Evolutionary conservation across 1,284 basidiomycete species (phyloP), one percentile per base, ranked within the genome.

Genomic region (Ustilago cynodontis): DNA sequence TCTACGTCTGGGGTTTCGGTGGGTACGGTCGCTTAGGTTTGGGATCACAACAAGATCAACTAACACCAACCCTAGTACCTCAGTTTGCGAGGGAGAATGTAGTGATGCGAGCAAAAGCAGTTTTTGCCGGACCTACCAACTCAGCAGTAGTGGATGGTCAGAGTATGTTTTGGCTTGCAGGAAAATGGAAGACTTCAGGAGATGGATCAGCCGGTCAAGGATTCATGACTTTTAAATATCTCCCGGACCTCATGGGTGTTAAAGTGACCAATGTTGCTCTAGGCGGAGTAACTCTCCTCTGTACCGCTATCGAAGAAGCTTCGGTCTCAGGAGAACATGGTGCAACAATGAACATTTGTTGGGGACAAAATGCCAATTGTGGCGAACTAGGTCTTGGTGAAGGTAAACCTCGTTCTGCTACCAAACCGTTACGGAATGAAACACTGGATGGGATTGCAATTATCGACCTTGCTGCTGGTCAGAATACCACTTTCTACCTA

Each of bases 241-340:
- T 85, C 11, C 77, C 71, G 8, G 81, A 83, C 24, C 59, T 86
- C 53, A 82, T 81, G 75, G 84, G 83, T 8, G 65, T 77, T 64
- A 80, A 83, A 28, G 69, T 82, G 20, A 64, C 47, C 37, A 88
- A 89, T 16, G 91, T 90, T 0, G 88, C 90, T 13, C 91, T 91
- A 50, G 95, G 95, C 24, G 94, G 94, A 18, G 93, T 94, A n/a
- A 95, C 94, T 0, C 92, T 95, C 81, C 95, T 94, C 88, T 89
- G 92, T 20, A 88, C 93, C 18, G 90, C 91, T 0, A 89, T 90
- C 1, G 91, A 92, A 43, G 87, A 88, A 33, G 90, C 78, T 0
- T 55, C 64, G 5, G 28, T 71, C 2, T 47, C 31, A n/a, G 58
- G 76, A 70, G 63, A 85, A 71, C 92, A 94, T 47, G 91, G 89